A percentile compares a stretch with the other conserved stretches of the same genome.
Conservation (phyloP, 2,329 filamentous ascomycete genomes). For the Xylariaceae sp. region DNA sequence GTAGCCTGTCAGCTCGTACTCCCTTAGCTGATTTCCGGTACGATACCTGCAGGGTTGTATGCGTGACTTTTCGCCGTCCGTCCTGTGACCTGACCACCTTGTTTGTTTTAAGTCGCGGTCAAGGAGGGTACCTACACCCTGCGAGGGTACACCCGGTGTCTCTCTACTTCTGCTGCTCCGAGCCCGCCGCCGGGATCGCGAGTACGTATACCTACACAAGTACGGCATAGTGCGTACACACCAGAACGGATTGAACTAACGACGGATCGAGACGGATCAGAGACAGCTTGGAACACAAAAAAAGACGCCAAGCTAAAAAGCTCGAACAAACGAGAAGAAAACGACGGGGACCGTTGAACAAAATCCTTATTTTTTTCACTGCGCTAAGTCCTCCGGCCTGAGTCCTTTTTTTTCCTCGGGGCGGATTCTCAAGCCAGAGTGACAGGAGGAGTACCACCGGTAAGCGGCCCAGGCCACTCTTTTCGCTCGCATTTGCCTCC, state of each 20-base stretch:
- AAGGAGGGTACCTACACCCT: conserved; percentile 7
- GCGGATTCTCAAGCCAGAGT: not conserved
- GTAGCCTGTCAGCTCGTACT: conserved; percentile 17
- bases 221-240: conserved; percentile 4
- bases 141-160: not conserved
- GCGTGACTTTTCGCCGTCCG: conserved; percentile 5
- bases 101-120: conserved; percentile 3
- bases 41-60: conserved; percentile 9
- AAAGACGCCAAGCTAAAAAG: conserved; percentile 2
- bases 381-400: not conserved
- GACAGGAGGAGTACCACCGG: not conserved
- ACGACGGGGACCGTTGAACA: conserved; percentile 4
- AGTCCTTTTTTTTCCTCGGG: not conserved
- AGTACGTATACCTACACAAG: conserved; percentile 12
- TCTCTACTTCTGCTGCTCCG: not conserved
- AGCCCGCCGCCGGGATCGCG: conserved; percentile 9
- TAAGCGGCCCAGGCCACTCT: conserved; percentile 13
- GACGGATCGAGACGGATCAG: conserved; percentile 1
- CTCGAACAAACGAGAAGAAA: conserved; percentile 6
- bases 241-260: not conserved
- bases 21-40: conserved; percentile 13
- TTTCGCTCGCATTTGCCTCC: not conserved
- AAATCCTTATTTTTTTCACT: not conserved
- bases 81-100: conserved; percentile 13
- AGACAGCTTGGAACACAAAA: conserved; percentile 3